These are phyloP conservation scores for Aspergillus nanangensis DNA, from an alignment of 495 filamentous ascomycete species.

Conservation along the genomic window DNA sequence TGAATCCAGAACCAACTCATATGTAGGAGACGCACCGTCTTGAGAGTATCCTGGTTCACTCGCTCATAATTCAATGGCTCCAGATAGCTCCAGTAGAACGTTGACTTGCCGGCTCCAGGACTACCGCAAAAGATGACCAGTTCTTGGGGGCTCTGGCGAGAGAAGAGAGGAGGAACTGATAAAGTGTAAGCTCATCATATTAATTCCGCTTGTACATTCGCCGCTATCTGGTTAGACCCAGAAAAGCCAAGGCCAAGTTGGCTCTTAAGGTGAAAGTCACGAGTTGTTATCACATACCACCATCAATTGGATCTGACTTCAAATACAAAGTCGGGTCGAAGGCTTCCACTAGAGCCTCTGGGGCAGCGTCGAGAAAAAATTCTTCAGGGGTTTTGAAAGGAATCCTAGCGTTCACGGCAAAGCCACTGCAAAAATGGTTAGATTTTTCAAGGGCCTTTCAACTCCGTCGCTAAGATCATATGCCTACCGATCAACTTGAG, in stretches of 20 bases:
- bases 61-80: slow-evolving; percentile 78
- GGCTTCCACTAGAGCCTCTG: slow-evolving; percentile 55
- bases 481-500: slow-evolving; percentile 73
- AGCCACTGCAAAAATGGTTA: slow-evolving; percentile 39
- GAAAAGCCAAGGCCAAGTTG: neutral
- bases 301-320: slow-evolving; percentile 26
- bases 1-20: neutral
- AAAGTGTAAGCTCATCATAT: neutral
- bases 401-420: slow-evolving; percentile 78
- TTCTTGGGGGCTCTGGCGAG: slow-evolving; percentile 62
- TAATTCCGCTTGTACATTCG: neutral
- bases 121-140: slow-evolving; percentile 83
- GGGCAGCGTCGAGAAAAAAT: slow-evolving; percentile 67
- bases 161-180: slow-evolving; percentile 38
- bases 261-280: neutral
- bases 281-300: slow-evolving; percentile 23
- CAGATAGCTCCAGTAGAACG: slow-evolving; percentile 77
- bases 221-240: neutral
- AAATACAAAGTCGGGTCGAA: slow-evolving; percentile 64
- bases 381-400: slow-evolving; percentile 84
- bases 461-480: neutral
- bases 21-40: slow-evolving; percentile 51
- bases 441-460: neutral
- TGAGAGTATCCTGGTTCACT: slow-evolving; percentile 88
- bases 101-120: slow-evolving; percentile 86